phyloP scores from a whole-genome alignment of 2,329 filamentous ascomycete species.

The Dendryphion nanum region DNA sequence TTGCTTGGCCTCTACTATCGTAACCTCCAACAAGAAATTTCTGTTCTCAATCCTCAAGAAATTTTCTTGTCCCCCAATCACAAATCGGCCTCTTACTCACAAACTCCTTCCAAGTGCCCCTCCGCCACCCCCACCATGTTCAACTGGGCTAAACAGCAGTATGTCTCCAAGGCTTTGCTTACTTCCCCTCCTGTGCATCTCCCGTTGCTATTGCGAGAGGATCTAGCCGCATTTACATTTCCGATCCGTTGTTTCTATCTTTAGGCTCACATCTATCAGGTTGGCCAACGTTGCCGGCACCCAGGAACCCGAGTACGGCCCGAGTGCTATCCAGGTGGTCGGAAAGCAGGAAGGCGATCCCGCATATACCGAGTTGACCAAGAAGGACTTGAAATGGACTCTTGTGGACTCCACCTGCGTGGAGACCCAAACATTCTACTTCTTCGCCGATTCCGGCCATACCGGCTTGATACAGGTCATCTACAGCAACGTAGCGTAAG shows the following conservation, averaged over 20 bases:
- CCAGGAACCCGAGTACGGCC: slow-evolving; percentile 93
- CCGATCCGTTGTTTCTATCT: too few relatives aligned
- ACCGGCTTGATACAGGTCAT: slow-evolving; percentile 85
- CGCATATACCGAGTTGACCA: slow-evolving; percentile 76
- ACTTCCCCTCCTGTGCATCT: slow-evolving; percentile 3
- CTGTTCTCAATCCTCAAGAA: slow-evolving; percentile 22
- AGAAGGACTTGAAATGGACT: slow-evolving; percentile 79
- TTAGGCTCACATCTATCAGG: slow-evolving; percentile 40
- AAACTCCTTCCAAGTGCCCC: slow-evolving; percentile 29
- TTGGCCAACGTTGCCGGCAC: slow-evolving; percentile 83
- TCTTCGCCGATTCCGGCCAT: slow-evolving; percentile 75
- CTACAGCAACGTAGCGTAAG: slow-evolving; percentile 93
- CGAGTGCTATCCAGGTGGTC: slow-evolving; percentile 82
- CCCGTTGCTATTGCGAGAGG: slow-evolving; percentile 16
- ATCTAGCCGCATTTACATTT: slow-evolving; percentile 9
- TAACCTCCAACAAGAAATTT: slow-evolving; percentile 22
- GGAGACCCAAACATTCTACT: slow-evolving; percentile 93
- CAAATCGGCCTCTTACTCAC: slow-evolving; percentile 26
- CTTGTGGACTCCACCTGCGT: slow-evolving; percentile 81
- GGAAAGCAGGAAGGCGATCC: slow-evolving; percentile 74
- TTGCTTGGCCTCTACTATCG: slow-evolving; percentile 4
- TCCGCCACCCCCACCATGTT: slow-evolving; percentile 59
- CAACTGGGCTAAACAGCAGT: slow-evolving; percentile 94
- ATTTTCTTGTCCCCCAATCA: slow-evolving; percentile 25
- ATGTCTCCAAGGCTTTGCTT: slow-evolving; percentile 42